A percentile compares a stretch with the other conserved stretches of the same genome.
These are phyloP conservation scores for Linum lewisii DNA, from an alignment of 345 rosid species.

Conservation along the genomic window DNA sequence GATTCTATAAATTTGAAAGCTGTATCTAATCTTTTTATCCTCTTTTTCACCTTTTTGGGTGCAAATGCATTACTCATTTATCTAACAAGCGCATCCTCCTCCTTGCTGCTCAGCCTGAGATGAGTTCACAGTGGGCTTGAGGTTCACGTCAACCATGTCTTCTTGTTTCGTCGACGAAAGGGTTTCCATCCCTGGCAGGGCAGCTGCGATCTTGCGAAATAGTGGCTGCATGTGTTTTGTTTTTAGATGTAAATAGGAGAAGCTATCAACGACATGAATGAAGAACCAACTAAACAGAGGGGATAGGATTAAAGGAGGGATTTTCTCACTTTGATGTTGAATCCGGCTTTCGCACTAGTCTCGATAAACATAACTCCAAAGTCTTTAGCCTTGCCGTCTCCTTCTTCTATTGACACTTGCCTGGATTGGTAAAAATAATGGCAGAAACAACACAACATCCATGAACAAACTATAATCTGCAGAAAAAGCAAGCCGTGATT, in stretches of 20 bases:
- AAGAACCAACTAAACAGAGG: not conserved
- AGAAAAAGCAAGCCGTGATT: too few relatives aligned
- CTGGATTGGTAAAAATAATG: constrained; percentile 24
- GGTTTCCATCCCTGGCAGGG: constrained; percentile 94
- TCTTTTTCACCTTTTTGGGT: not conserved
- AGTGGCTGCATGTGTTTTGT: constrained; percentile 65
- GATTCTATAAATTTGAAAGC: too few relatives aligned
- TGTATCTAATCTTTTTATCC: not conserved
- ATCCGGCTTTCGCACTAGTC: constrained; percentile 95
- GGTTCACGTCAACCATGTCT: constrained; percentile 96
- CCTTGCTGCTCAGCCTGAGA: constrained; percentile 70
- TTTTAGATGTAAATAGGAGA: too few relatives aligned
- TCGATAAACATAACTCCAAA: constrained; percentile 83
- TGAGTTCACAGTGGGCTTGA: constrained; percentile 58
- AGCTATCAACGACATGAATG: not conserved
- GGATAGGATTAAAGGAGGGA: not conserved
- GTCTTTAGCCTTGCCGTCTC: constrained; percentile 77
- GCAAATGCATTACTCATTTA: not conserved
- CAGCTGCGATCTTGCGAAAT: constrained; percentile 88
- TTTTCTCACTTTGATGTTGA: constrained; percentile 67
- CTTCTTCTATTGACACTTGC: constrained; percentile 96
- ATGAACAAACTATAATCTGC: too few relatives aligned
- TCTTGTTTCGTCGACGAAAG: constrained; percentile 77
- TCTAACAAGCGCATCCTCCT: constrained; percentile 82
- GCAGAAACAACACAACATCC: constrained; percentile 1